Evolutionary conservation across 1,284 basidiomycete species (phyloP), one percentile per base, ranked within the genome.

Genomic region (Rhizopogon parksii): DNA sequence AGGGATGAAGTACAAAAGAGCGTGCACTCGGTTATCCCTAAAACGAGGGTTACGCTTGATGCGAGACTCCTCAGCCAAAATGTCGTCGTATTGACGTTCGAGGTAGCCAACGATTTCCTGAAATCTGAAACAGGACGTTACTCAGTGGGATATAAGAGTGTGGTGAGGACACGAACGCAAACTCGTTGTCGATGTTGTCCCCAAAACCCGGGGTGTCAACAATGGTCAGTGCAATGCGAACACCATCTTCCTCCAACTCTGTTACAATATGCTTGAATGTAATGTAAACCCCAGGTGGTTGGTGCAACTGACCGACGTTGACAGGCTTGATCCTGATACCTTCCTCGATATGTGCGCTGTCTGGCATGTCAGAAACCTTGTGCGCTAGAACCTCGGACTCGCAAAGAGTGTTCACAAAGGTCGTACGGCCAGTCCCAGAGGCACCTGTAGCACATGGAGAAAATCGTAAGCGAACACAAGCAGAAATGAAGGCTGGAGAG

Each of bases 41-140:
- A 98, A 99, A 57, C 96, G 88, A 21, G 95, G 95, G 75, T 98
- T 98, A 80, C 96, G 95, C 77, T 97, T 99, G 77, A 99, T 99
- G 65, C 96, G 85, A 56, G 92, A 95, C 75, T 99, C 96, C 70
- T 99, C 95, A 8, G 95, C 94, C 56, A 99, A 79, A 68, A 99
- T 97, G 64, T 99, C 95, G 60, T 99, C 96, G 74, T 99, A 99
- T 83, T 99, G 95, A 56, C 95, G 88, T 71, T 99, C 96, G 56
- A 99, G 86, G 74, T 99, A 85, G 56, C 91, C 91, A 51, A 95
- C 88, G 60, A 99, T 99, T 71, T 98, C 95, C 66, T 91, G 87
- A 74, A 96, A 96, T 53, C 93, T 95, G 51, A 14, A 56, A 24
- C 9, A 8, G 32, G 12, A 6, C 40, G 52, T 60, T 36, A 55